These are phyloP conservation scores for Boletus sensibilis DNA, from an alignment of 768 basidiomycete species.

Conservation along the genomic window DNA sequence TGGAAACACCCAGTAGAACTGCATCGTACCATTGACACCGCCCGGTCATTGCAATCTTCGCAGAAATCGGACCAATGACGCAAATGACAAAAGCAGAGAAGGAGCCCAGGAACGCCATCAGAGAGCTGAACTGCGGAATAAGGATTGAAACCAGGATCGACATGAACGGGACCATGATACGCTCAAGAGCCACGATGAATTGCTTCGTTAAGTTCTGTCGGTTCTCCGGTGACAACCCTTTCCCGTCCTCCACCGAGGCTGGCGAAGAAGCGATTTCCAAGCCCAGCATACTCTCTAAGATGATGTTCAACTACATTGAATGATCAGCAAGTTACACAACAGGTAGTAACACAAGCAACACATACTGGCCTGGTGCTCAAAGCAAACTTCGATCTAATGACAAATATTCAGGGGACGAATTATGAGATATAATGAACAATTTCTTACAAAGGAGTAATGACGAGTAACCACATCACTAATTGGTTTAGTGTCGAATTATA, in stretches of 20 bases:
- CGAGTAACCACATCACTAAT: conserved; percentile 83
- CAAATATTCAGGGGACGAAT: conserved; percentile 16
- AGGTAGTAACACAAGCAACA: background rate
- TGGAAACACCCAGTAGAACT: conserved; percentile 48
- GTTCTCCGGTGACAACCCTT: conserved; percentile 13
- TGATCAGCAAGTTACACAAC: background rate
- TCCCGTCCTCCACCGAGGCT: conserved; percentile 28
- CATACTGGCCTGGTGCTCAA: conserved; percentile 77
- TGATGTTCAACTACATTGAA: conserved; percentile 65
- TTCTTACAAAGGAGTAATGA: conserved; percentile 67
- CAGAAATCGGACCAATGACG: conserved; percentile 72
- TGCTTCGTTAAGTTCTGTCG: conserved; percentile 32
- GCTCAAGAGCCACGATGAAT: conserved; percentile 49
- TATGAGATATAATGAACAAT: background rate
- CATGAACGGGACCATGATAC: conserved; percentile 55
- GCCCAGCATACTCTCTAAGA: conserved; percentile 75
- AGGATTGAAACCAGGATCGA: conserved; percentile 70
- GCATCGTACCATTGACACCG: conserved; percentile 53
- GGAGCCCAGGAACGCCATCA: conserved; percentile 92
- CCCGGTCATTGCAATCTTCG: conserved; percentile 60
- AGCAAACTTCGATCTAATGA: conserved; percentile 78
- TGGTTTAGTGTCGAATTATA: conserved; percentile 72
- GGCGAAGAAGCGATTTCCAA: conserved; percentile 43
- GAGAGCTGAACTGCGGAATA: conserved; percentile 74
- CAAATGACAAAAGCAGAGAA: conserved; percentile 79